Conservation (phyloP, 768 basidiomycete species). For the Calocybe gangraenosa region DNA sequence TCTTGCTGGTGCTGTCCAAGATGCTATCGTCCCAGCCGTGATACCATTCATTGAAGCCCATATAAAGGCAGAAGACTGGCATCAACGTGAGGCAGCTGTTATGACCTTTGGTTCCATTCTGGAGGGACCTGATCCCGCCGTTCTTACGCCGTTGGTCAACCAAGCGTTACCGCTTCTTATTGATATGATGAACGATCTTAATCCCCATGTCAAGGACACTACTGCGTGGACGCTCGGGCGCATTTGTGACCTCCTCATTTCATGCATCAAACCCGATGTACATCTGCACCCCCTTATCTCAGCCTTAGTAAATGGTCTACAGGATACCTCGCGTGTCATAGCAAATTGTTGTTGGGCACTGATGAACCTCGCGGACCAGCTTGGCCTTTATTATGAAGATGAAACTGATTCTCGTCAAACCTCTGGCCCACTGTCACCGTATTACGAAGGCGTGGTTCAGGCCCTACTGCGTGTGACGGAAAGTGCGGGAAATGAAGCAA, state of each 20-base stretch:
- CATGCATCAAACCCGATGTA: slow-evolving; percentile 83
- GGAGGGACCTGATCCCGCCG: slow-evolving; percentile 87
- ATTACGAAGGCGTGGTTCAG: slow-evolving; percentile 82
- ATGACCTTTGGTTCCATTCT: slow-evolving; percentile 99
- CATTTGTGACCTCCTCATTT: slow-evolving; percentile 86
- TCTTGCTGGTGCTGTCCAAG: slow-evolving; percentile 86
- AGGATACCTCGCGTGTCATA: slow-evolving; percentile 79
- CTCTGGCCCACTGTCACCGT: slow-evolving; percentile 71
- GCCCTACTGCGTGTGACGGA: slow-evolving; percentile 86
- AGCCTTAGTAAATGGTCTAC: slow-evolving; percentile 77
- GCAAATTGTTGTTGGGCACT: slow-evolving; percentile 96
- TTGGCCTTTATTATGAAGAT: slow-evolving; percentile 64
- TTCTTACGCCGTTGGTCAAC: slow-evolving; percentile 86
- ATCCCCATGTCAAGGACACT: slow-evolving; percentile 90
- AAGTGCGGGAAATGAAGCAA: slow-evolving; percentile 82
- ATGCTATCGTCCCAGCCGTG: slow-evolving; percentile 85
- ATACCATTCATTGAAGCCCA: slow-evolving; percentile 98
- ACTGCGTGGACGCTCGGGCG: slow-evolving; percentile 97
- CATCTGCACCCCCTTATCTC: slow-evolving; percentile 82
- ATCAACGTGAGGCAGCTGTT: slow-evolving; percentile 91
- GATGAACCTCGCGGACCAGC: slow-evolving; percentile 92
- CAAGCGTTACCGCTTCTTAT: slow-evolving; percentile 94
- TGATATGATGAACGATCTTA: slow-evolving; percentile 88
- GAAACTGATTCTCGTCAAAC: slow-evolving; percentile 49
- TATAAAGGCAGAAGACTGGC: slow-evolving; percentile 92